phyloP scores from a whole-genome alignment of 805 yeast species.

The Brettanomyces anomalus region DNA sequence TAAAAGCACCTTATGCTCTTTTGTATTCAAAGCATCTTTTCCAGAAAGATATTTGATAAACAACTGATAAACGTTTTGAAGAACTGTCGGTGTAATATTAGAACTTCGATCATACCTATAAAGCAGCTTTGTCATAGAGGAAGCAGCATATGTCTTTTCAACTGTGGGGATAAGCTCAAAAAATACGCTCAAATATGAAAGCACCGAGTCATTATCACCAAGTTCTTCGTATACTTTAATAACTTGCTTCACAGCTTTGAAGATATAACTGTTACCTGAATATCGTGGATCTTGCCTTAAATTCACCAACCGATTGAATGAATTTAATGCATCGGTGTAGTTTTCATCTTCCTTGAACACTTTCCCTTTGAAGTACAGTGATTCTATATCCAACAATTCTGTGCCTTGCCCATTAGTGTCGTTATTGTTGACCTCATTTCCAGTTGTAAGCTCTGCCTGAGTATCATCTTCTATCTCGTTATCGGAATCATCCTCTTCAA shows the following conservation, averaged over 20 bases:
- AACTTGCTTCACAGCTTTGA: constrained; percentile 26
- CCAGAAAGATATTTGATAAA: constrained; percentile 10
- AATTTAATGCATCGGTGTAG: constrained; percentile 15
- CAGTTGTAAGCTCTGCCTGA: constrained; percentile 1
- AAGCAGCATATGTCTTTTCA: constrained; percentile 18
- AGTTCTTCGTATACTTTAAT: constrained; percentile 20
- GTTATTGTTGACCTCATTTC: background rate
- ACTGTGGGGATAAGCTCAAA: constrained; percentile 13
- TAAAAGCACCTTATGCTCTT: constrained; percentile 34
- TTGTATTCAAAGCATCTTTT: background rate
- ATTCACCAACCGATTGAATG: constrained; percentile 15
- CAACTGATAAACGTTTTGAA: constrained; percentile 14
- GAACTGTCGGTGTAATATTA: constrained; percentile 9
- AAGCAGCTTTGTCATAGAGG: constrained; percentile 23
- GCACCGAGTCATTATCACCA: constrained; percentile 9
- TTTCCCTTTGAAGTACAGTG: constrained; percentile 25
- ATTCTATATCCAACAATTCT: constrained; percentile 15
- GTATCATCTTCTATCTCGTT: constrained; percentile 13
- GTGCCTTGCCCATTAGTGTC: constrained; percentile 8
- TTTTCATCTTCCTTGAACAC: constrained; percentile 25
- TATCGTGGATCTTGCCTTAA: background rate
- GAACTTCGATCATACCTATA: constrained; percentile 18
- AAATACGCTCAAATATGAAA: constrained; percentile 11
- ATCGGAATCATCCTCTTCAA: constrained; percentile 22
- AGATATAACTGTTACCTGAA: constrained; percentile 14